Base-by-base conservation (phyloP, 1,139 yeast genomes). In the Pichia sp. region DNA sequence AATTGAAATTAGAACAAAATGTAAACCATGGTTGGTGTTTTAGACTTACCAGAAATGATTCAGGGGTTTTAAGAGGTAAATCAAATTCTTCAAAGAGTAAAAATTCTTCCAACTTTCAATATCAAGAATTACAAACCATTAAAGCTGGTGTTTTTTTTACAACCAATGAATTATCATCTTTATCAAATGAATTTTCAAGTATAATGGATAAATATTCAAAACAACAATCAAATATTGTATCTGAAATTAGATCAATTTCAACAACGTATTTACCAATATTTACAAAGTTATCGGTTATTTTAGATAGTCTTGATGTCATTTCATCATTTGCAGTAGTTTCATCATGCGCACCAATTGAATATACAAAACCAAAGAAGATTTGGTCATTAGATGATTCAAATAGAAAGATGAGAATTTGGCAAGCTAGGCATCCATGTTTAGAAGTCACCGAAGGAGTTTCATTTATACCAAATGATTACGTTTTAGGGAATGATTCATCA, bases 81-180 rank as follows among this genome's bases (percentile, higher is more conserved):
- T 52, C 55, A 14, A 44, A 50, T 33, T 51, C 56, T 3, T 83
- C 82, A 43, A 77, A 75, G 42, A 44, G 47, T 29, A 49, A 54
- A 44, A 52, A 47, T 31, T 28, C 53, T 3, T 27, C 44, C 4
- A 33, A 48, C 34, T 30, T 36, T 10, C 50, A 77, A 47, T 93
- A 85, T 65, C 76, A 76, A 49, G 97, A 93, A 66, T 73, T 91
- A 36, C 88, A 90, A 51, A 90, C 98, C 0, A 95, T 89, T 38
- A 93, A 93, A 67, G 96, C 96, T 1, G 99, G 99, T 53, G 93
- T 91, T 2, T 89, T 76, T 67, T 93, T 93, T 72, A 88, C 96
- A 8, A 88, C 96, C 3, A 70, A 73, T 43, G 76, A 77, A 58
- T 73, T 93, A 58, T 75, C 79, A 45, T 71, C 73, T n/a, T 73